Conservation (phyloP, 2,329 filamentous ascomycete genomes). For the Trichoderma atrobrunneum region DNA sequence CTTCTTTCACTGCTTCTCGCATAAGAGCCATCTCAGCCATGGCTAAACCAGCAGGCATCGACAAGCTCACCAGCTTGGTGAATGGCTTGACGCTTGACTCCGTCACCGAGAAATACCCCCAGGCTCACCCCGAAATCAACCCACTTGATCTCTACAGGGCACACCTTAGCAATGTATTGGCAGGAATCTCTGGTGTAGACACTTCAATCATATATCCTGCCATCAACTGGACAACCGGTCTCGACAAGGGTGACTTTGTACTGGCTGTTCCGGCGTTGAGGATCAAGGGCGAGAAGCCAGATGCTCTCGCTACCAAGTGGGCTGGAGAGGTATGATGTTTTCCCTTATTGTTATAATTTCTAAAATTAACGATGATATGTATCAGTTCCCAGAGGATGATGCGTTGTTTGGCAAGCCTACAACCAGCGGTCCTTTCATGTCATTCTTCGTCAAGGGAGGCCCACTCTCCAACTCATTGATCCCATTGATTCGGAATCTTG, state of each 20-base stretch:
- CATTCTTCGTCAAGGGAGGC: conserved; percentile 75
- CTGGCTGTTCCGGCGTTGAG: conserved; percentile 77
- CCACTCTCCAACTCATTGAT: conserved; percentile 65
- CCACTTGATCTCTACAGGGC: conserved; percentile 77
- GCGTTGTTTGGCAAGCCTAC: conserved; percentile 69
- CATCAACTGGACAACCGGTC: conserved; percentile 72
- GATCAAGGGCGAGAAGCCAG: conserved; percentile 67
- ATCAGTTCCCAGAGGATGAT: conserved; percentile 69
- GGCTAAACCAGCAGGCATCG: conserved; percentile 17
- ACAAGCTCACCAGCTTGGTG: conserved; percentile 21
- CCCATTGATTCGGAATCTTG: conserved; percentile 64
- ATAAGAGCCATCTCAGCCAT: conserved; percentile 1
- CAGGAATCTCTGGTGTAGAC: conserved; percentile 68
- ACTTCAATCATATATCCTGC: conserved; percentile 68
- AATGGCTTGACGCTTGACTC: conserved; percentile 22
- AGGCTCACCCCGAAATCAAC: conserved; percentile 61
- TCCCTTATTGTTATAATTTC: neutral
- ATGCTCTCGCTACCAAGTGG: conserved; percentile 61
- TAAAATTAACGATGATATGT: conserved; percentile 14
- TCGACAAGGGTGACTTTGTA: conserved; percentile 81
- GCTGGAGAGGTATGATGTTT: conserved; percentile 49
- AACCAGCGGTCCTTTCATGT: conserved; percentile 66
- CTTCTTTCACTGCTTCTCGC: neutral
- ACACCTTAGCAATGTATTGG: conserved; percentile 68
- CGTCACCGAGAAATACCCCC: conserved; percentile 18